A percentile compares a stretch with the other conserved stretches of the same genome.
Conservation (phyloP, 768 basidiomycete genomes). For the Mycena venus region DNA sequence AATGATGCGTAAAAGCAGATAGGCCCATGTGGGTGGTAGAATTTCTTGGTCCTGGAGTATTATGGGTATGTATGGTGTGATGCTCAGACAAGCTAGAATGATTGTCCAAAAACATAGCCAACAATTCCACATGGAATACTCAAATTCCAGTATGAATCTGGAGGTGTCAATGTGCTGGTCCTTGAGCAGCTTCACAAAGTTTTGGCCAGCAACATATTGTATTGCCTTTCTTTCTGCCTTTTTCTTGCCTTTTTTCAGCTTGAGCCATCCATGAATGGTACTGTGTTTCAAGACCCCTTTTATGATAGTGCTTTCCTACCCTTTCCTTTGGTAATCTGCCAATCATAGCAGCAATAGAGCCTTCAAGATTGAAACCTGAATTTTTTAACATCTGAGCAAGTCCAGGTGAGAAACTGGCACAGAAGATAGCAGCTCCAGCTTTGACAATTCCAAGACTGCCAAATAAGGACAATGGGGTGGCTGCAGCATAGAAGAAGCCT, state of each 20-base stretch:
- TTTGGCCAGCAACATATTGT: background rate
- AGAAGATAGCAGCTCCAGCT: conserved; percentile 23
- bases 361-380: background rate
- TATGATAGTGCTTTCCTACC: too few relatives aligned
- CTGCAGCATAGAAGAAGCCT: conserved; percentile 40
- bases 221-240: too few relatives aligned
- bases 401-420: conserved; percentile 1
- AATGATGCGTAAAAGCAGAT: background rate
- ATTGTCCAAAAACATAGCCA: background rate
- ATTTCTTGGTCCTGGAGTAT: background rate
- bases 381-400: background rate
- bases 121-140: background rate
- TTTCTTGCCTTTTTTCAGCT: too few relatives aligned
- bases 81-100: background rate
- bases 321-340: background rate
- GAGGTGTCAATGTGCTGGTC: background rate
- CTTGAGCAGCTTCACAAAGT: background rate
- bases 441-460: conserved; percentile 37
- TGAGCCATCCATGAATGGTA: too few relatives aligned
- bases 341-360: conserved; percentile 1
- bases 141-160: background rate
- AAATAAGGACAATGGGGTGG: conserved; percentile 40
- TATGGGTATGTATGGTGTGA: background rate
- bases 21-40: background rate
- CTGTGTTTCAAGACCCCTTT: too few relatives aligned